These are phyloP conservation scores for Geotrichum fermentans DNA, from an alignment of 1,139 yeast genomes.

Conservation along the genomic window DNA sequence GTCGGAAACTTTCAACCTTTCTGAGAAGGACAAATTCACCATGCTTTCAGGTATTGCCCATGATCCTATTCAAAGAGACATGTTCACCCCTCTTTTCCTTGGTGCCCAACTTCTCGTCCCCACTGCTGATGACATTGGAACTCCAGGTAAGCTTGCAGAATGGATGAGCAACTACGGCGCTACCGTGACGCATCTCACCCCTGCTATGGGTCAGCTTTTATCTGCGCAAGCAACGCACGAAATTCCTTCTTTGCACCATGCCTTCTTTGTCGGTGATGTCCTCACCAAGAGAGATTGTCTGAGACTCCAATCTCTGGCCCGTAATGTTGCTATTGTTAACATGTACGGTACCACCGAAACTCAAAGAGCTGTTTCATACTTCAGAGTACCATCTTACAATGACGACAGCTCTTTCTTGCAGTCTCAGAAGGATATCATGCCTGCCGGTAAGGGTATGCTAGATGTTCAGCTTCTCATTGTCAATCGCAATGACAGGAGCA, in stretches of 20 bases:
- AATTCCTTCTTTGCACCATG: slow-evolving; percentile 84
- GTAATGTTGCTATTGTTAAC: slow-evolving; percentile 83
- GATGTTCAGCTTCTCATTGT: slow-evolving; percentile 93
- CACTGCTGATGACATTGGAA: slow-evolving; percentile 94
- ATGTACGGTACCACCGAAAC: slow-evolving; percentile 99
- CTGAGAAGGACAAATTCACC: slow-evolving; percentile 81
- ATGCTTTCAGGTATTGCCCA: slow-evolving; percentile 99
- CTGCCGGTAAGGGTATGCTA: slow-evolving; percentile 96
- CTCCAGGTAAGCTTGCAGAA: slow-evolving; percentile 94
- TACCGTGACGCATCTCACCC: slow-evolving; percentile 94
- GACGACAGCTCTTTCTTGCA: slow-evolving; percentile 69
- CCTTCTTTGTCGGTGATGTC: slow-evolving; percentile 97
- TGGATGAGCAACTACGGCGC: slow-evolving; percentile 95
- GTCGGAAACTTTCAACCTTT: slow-evolving; percentile 75
- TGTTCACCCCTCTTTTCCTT: slow-evolving; percentile 92
- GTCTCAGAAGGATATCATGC: slow-evolving; percentile 90
- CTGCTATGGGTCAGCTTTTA: slow-evolving; percentile 97
- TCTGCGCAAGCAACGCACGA: slow-evolving; percentile 94
- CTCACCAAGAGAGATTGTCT: slow-evolving; percentile 94
- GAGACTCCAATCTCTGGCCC: slow-evolving; percentile 85
- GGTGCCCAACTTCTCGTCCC: slow-evolving; percentile 94
- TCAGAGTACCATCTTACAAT: slow-evolving; percentile 72
- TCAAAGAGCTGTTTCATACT: slow-evolving; percentile 93
- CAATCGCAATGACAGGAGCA: slow-evolving; percentile 78
- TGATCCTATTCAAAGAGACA: slow-evolving; percentile 98